phyloP scores from a whole-genome alignment of 768 basidiomycete species.

The Hypholoma fasciculare region DNA sequence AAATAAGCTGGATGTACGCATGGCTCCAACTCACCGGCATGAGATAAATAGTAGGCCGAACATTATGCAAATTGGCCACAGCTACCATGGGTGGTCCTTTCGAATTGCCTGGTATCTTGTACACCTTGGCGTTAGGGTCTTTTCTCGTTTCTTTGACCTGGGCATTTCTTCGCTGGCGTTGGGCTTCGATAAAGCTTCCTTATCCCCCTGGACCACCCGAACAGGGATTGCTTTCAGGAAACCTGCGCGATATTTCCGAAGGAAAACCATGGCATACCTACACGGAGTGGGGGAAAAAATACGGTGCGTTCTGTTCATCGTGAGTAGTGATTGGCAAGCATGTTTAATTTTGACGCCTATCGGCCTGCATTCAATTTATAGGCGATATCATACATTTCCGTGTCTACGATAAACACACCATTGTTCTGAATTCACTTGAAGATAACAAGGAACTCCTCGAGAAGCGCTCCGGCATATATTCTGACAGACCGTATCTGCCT shows the following conservation, averaged over 20 bases:
- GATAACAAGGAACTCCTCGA: conserved; percentile 24
- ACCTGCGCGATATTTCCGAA: neutral
- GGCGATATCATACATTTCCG: conserved; percentile 25
- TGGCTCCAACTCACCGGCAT: no score
- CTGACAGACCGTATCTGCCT: conserved; percentile 16
- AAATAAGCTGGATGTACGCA: no score
- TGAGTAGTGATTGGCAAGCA: no score
- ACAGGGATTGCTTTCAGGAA: neutral
- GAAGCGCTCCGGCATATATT: conserved; percentile 21
- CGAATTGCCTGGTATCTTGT: no score
- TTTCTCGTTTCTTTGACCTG: neutral
- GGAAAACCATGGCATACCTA: neutral
- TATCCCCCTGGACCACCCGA: conserved; percentile 1
- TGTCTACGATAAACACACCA: conserved; percentile 17
- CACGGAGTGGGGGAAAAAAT: neutral
- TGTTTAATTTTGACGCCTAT: neutral
- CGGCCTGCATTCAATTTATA: neutral
- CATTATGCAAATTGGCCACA: no score
- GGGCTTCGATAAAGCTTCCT: neutral
- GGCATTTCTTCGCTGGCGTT: neutral
- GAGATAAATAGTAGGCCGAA: no score
- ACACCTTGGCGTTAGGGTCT: no score
- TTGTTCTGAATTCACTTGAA: conserved; percentile 21
- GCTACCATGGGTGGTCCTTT: no score
- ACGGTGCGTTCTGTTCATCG: neutral